Base-by-base conservation (phyloP, 768 basidiomycete genomes). In the Amanita jacksonii region DNA sequence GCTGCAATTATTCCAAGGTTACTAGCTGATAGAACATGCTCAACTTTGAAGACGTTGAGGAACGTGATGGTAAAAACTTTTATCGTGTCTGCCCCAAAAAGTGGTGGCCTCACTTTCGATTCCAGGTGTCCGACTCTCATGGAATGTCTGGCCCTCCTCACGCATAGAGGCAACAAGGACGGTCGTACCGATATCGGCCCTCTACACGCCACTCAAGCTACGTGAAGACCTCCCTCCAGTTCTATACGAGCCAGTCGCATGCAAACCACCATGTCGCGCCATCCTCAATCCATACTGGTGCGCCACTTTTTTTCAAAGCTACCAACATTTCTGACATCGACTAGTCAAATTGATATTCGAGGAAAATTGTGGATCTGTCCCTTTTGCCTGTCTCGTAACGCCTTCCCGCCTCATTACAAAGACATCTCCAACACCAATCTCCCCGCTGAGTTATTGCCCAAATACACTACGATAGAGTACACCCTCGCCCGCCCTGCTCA, bases 361-460 rank as follows among this genome's bases (percentile, higher is more conserved):
- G 94, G 87, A 54, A 98, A 98, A 65, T 78, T 99, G 42, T 99
- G 96, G 96, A 99, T 98, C 52, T 99, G 96, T 58, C 96, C 96
- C 3, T 98, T 99, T 70, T 99, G 96, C 66, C 73, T 99, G 41
- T 83, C 87, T 27, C 84, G 96, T 48, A 99, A 98, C 61, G 79
- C 93, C 2, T 97, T 99, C 68, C 96, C 96, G 4, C 87, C 89
- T 0, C 94, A 99, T 62, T 99, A 99, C 74, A 94, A 96, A 67
- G 94, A 98, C 60, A 94, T 99, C 52, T 91, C 92, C 37, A 85
- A 85, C 64, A 93, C 87, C 52, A 98, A 98, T 64, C 76, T 98
- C 15, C 96, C 96, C 39, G 85, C 92, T 10, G 96, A 99, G 61
- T 76, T 99, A 23, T 65, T 98, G 30, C 92, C 94, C 57, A 93